These are phyloP conservation scores for Apiospora marii DNA, from an alignment of 2,329 filamentous ascomycete genomes.

Conservation along the genomic window DNA sequence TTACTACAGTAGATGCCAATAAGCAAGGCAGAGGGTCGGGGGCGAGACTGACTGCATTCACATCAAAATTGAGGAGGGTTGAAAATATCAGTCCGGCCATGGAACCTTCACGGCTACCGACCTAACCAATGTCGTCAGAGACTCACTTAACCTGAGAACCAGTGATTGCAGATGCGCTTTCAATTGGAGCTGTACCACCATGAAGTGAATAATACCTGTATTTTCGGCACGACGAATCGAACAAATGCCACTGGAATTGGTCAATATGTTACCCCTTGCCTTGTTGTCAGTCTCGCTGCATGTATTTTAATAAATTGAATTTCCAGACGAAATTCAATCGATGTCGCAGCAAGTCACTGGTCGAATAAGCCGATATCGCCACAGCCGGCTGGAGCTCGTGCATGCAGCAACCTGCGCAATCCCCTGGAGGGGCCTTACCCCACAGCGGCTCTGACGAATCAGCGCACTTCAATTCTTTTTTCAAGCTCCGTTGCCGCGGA, in stretches of 20 bases:
- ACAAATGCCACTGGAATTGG: background rate
- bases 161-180: background rate
- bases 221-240: background rate
- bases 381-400: constrained; percentile 10
- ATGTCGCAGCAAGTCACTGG: background rate
- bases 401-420: constrained; percentile 9
- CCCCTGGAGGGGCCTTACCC: constrained; percentile 18
- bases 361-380: constrained; percentile 17
- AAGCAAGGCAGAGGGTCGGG: background rate
- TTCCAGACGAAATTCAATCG: background rate
- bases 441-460: constrained; percentile 2
- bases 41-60: background rate
- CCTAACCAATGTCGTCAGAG: constrained; percentile 12
- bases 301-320: background rate
- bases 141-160: background rate
- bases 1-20: background rate
- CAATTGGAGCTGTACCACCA: background rate
- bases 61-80: too few relatives aligned
- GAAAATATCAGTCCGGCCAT: background rate
- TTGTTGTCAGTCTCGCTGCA: background rate
- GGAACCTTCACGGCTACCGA: background rate
- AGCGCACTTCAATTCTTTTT: constrained; percentile 5
- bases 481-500: constrained; percentile 18
- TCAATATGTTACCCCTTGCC: background rate
- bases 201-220: background rate